These are phyloP conservation scores for Pichia terricola DNA, from an alignment of 1,139 yeast species.

Conservation along the genomic window DNA sequence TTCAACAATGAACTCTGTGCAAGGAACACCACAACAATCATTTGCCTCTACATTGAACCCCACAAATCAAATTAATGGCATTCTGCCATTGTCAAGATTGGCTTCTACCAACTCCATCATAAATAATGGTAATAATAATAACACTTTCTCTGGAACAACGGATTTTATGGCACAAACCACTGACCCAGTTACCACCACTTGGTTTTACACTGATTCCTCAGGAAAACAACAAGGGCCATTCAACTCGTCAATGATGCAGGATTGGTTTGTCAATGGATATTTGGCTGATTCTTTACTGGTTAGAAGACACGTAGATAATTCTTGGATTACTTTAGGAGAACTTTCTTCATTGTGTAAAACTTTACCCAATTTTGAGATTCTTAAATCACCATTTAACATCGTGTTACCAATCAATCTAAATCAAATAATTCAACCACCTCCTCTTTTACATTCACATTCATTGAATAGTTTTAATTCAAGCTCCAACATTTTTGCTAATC, in stretches of 20 bases:
- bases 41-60: no score
- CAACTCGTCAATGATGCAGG: constrained; percentile 65
- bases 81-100: no score
- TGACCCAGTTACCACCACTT: constrained; percentile 18
- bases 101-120: no score
- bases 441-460: constrained; percentile 7
- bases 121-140: no score
- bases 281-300: constrained; percentile 46
- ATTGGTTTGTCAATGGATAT: constrained; percentile 62
- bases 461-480: constrained; percentile 9
- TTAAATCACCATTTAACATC: constrained; percentile 6
- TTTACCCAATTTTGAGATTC: constrained; percentile 21
- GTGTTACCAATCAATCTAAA: constrained; percentile 1
- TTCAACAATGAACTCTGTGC: constrained; percentile 4
- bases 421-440: background rate
- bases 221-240: constrained; percentile 79
- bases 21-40: constrained; percentile 1
- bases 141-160: no score
- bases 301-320: constrained; percentile 41
- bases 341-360: constrained; percentile 5
- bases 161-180: background rate
- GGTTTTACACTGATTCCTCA: constrained; percentile 67
- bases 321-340: constrained; percentile 35
- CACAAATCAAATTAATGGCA: no score
- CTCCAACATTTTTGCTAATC: constrained; percentile 7